A percentile compares a stretch with the other conserved stretches of the same genome.
These are phyloP conservation scores for Melampsora larici-populina DNA, from an alignment of 1,284 basidiomycete genomes.

Conservation along the genomic window DNA sequence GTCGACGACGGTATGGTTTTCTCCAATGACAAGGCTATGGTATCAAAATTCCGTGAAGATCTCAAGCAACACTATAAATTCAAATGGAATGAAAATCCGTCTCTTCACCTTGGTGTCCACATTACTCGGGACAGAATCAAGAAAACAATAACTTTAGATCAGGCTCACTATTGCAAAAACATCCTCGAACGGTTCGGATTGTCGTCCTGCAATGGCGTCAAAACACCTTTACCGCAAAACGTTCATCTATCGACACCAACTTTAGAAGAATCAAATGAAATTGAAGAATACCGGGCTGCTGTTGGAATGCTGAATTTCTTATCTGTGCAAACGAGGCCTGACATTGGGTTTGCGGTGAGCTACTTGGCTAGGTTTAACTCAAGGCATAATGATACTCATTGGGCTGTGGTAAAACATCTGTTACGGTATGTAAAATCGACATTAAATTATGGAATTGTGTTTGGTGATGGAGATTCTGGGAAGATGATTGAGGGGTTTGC, in stretches of 20 bases:
- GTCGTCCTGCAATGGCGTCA: background rate
- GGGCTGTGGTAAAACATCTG: background rate
- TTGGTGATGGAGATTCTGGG: background rate
- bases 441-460: background rate
- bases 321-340: background rate
- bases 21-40: background rate
- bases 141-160: background rate
- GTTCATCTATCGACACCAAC: no score
- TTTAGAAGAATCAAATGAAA: background rate
- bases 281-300: background rate
- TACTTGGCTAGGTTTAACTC: no score
- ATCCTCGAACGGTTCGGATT: background rate
- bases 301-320: background rate
- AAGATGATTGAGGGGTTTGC: background rate
- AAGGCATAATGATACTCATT: background rate
- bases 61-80: background rate
- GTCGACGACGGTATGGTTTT: constrained; percentile 1
- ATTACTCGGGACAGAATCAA: background rate
- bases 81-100: no score
- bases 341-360: background rate
- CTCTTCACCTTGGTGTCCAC: background rate
- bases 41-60: background rate
- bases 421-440: background rate
- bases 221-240: background rate
- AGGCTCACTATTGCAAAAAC: background rate